Evolutionary conservation across 2,329 filamentous ascomycete genomes (phyloP).

Genomic region (Fusarium buharicum): DNA sequence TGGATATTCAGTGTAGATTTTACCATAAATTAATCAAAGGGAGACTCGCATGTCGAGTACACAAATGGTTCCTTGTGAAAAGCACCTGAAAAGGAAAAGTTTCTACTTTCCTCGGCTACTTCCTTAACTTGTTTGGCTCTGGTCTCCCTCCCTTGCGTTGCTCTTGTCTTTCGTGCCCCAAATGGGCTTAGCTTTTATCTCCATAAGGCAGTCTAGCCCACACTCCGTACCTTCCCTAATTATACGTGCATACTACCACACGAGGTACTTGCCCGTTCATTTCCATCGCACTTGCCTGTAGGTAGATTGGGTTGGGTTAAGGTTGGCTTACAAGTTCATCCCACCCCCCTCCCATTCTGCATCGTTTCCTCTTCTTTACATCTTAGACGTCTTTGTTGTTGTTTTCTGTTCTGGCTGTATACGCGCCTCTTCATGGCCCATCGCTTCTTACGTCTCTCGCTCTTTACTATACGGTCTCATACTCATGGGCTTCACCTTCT

Average conservation of each 20-base stretch:
- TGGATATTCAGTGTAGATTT: not conserved
- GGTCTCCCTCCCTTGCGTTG: constrained; percentile 30
- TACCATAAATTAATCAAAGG: constrained; percentile 14
- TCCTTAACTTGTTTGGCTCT: constrained; percentile 18
- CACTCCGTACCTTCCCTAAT: constrained; percentile 22
- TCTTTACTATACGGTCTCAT: constrained; percentile 19
- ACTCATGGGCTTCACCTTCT: constrained; percentile 21
- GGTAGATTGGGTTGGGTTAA: constrained; percentile 17
- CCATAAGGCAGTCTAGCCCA: constrained; percentile 15
- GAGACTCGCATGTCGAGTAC: constrained; percentile 19
- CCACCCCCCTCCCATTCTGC: constrained; percentile 29
- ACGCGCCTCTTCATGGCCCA: constrained; percentile 25
- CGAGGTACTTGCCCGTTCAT: constrained; percentile 3
- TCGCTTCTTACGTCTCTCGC: constrained; percentile 17
- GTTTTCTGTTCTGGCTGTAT: constrained; percentile 12
- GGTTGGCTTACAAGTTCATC: constrained; percentile 39
- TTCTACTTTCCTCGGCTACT: constrained; percentile 18
- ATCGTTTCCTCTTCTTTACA: constrained; percentile 14
- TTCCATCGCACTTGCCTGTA: constrained; percentile 15
- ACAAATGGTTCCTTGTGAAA: constrained; percentile 16
- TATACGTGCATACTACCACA: constrained; percentile 29
- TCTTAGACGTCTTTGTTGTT: constrained; percentile 15
- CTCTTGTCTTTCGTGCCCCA: constrained; percentile 27
- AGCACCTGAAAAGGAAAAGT: constrained; percentile 26
- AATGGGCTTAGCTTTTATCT: constrained; percentile 23